Evolutionary conservation across 1,284 basidiomycete species (phyloP), one percentile per base, ranked within the genome.

Genomic region (Ceratobasidium sp.): DNA sequence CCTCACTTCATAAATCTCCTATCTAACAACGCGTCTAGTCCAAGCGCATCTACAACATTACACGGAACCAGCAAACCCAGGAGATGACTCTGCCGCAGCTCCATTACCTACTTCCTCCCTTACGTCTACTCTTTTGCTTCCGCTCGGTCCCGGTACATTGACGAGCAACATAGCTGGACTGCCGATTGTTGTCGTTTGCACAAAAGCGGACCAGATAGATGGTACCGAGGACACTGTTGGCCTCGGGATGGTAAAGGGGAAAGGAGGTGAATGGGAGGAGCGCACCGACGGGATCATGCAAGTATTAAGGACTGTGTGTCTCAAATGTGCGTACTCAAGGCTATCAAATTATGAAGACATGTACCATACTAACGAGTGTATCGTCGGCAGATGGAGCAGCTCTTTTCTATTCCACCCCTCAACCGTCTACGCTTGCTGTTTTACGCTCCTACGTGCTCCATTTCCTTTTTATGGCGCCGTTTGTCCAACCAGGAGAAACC

Each of bases 211-310:
- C 80, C 82, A 93, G 75, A 95, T 96, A 76, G 93, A 95, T 79
- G 88, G 91, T 58, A 87, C 87, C 9, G 88, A 86, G 73, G 93
- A 95, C 76, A 86, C 90, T 77, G 88, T 88, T 41, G 86, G 85
- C 28, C 87, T 88, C 13, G 91, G 90, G 32, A 93, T 93, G 89
- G 91, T 92, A 1, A 93, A 92, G 81, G 92, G 91, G 0, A 94
- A 93, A 80, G 92, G 91, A 0, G 91, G 88, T 13, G 92, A 93
- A 78, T 96, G 95, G 91, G 98, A 99, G 81, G 97, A 98, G 80
- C 87, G 93, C 77, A 96, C 96, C 59, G 97, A 99, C 80, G 93
- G 93, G 66, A 87, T 98, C 23, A 97, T 98, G 89, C 97, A 99
- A 79, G 89, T 95, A 26, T 85, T 99, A 66, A 88, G 97, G 35